phyloP scores from a whole-genome alignment of 2,329 filamentous ascomycete genomes.

The Diaporthe caulivora region DNA sequence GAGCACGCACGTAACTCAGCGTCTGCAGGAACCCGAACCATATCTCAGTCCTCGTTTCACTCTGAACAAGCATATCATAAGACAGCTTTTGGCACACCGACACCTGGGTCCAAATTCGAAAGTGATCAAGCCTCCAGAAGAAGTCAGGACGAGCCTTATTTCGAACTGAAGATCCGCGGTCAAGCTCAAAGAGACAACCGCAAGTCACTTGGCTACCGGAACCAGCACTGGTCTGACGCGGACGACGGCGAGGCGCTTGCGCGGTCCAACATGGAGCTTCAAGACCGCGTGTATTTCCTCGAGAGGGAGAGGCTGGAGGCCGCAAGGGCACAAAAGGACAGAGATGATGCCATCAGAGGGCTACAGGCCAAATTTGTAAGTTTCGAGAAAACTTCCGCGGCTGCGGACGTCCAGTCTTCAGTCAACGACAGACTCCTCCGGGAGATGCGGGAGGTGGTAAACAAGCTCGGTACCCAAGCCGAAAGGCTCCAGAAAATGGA shows the following conservation, averaged over 20 bases:
- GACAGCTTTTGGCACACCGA: no score
- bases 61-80: not conserved
- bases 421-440: not conserved
- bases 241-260: not conserved
- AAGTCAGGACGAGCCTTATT: not conserved
- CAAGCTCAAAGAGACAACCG: not conserved
- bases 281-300: not conserved
- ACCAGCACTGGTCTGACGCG: no score
- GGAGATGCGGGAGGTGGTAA: not conserved
- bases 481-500: not conserved
- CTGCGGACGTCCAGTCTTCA: not conserved
- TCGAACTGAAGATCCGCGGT: not conserved
- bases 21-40: not conserved
- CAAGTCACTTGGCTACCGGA: not conserved
- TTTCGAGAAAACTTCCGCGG: not conserved
- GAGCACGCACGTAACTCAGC: not conserved
- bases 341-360: not conserved
- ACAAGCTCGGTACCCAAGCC: not conserved
- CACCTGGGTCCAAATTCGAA: not conserved
- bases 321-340: not conserved
- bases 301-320: conserved; percentile 16
- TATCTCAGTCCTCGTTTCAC: not conserved
- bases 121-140: not conserved
- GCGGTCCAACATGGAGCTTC: not conserved
- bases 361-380: conserved; percentile 1